Percentiles rank a stretch among this genome's conserved stretches.
phyloP scores from a whole-genome alignment of 176 grass and related monocot genomes.

The Juncus effusus region DNA sequence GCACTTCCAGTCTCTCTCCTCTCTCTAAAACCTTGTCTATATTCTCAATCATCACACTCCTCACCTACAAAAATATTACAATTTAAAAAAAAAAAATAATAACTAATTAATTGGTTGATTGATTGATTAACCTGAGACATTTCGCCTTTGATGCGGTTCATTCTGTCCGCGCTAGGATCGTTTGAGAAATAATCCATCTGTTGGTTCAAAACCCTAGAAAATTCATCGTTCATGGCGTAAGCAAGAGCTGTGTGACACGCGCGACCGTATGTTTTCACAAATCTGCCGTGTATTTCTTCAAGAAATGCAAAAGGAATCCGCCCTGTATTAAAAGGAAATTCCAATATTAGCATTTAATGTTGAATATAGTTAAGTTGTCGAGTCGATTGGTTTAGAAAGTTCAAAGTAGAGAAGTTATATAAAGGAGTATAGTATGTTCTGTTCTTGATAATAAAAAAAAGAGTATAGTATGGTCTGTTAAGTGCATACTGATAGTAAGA shows the following conservation, averaged over 20 bases:
- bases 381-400: not conserved
- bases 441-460: too few species aligned
- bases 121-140: constrained; percentile 72
- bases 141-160: constrained; percentile 92
- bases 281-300: constrained; percentile 91
- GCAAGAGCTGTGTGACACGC: constrained; percentile 74
- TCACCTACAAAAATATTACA: constrained; percentile 54
- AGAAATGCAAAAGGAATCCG: constrained; percentile 91
- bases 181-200: constrained; percentile 98
- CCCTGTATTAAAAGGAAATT: constrained; percentile 36
- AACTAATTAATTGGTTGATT: not conserved
- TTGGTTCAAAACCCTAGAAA: constrained; percentile 82
- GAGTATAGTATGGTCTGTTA: too few species aligned
- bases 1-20: constrained; percentile 80
- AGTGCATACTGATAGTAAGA: too few species aligned
- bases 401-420: too few species aligned
- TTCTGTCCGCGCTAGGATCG: constrained; percentile 84
- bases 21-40: constrained; percentile 98
- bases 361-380: not conserved
- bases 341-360: constrained; percentile 12
- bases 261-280: constrained; percentile 86
- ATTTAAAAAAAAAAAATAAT: not conserved
- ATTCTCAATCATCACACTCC: constrained; percentile 97
- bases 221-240: constrained; percentile 97
- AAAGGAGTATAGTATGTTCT: too few species aligned